Base-by-base conservation (phyloP, 805 yeast genomes). In the Isabelozyma gotoi region DNA sequence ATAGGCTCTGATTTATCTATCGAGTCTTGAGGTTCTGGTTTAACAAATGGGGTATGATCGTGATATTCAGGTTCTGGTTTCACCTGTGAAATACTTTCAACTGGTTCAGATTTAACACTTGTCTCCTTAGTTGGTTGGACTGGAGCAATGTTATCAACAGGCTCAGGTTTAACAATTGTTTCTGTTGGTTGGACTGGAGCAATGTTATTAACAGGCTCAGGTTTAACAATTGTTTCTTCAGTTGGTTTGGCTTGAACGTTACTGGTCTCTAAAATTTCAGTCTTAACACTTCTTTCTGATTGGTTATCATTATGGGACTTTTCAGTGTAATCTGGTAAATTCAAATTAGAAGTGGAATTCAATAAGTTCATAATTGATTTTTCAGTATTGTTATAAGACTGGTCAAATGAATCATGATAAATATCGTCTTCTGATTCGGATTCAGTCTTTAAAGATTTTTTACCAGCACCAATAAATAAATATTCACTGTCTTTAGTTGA, bases 291-390 rank as follows among this genome's bases (percentile, higher is more conserved):
- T 24, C 7, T 24, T 14, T 18, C 21, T 27, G 38, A 19, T 35
- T 12, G 6, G 7, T 8, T 18, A 7, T 18, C 39, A 18, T 37
- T 15, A 7, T 27, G 8, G 16, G 24, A 10, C 15, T 20, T 10
- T n/a, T 35, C 20, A 5, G 10, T 17, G 8, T 19, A 11, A 20
- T 1, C n/a, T 16, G 7, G 19, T 18, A 18, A 10, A 18, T 18
- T 5, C 16, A 20, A 14, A 7, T 32, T 16, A 5, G 18, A 32
- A 14, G 51, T 53, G 31, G 61, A 56, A 19, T 62, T 56, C 35
- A 71, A 56, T 27, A 71, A 53, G 45, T 68, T 65, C 67, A 71
- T 59, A 4, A 69, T 71, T 1, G 76, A 66, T 44, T 65, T 65
- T 50, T 71, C 75, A 2, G 72, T 62, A 40, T 64, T 64, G 47